Evolutionary conservation across 257 asterid species (phyloP).

Genomic region (Leptodermis oblonga): DNA sequence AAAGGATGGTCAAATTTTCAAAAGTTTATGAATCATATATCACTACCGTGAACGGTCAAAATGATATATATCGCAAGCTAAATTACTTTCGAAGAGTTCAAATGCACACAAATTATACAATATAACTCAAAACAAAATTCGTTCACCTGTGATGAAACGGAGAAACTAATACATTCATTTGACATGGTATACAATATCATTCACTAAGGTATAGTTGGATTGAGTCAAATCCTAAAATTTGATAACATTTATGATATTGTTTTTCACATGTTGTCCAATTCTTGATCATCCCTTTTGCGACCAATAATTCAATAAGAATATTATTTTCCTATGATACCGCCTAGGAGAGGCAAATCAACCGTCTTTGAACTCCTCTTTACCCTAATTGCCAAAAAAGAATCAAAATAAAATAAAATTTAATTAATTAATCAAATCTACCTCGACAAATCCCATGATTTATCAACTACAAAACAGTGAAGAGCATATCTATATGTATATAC

Average conservation of each 20-base stretch:
- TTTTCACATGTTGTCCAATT: background rate
- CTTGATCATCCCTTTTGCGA: background rate
- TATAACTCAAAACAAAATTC: background rate
- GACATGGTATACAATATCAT: too few species aligned
- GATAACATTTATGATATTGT: background rate
- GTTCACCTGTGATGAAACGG: too few species aligned
- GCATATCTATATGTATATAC: too few species aligned
- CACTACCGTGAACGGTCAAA: too few species aligned
- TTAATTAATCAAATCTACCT: background rate
- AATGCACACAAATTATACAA: background rate
- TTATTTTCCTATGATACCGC: conserved; percentile 3
- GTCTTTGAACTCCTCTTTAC: background rate
- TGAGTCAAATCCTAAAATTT: background rate
- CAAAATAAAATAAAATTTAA: background rate
- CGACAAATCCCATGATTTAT: conserved; percentile 14
- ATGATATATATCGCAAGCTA: background rate
- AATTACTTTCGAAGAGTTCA: background rate
- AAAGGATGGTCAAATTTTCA: too few species aligned
- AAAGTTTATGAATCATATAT: too few species aligned
- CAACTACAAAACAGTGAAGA: background rate
- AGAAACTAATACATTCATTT: background rate
- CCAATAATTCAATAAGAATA: too few species aligned
- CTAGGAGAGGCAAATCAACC: background rate
- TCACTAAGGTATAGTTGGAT: background rate
- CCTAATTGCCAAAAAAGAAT: conserved; percentile 3